Percentiles rank a stretch among this genome's conserved stretches.
Evolutionary conservation across 1,139 yeast genomes (phyloP).

Genomic region (Geotrichum candidum): DNA sequence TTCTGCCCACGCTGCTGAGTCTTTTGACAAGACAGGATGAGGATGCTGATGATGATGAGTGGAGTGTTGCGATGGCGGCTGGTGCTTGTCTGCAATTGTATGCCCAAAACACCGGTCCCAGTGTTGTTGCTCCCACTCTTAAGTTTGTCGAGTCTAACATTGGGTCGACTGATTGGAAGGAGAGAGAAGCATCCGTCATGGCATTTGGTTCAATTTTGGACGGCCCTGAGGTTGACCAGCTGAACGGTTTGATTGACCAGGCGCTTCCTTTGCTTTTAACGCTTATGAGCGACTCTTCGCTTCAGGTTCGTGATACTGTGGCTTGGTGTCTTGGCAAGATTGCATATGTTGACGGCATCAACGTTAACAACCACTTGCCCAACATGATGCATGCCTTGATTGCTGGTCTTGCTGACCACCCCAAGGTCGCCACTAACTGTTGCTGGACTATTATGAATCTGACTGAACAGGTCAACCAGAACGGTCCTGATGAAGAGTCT

Average conservation of each 20-base stretch:
- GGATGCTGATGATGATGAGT: conserved; percentile 88
- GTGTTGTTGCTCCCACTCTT: conserved; percentile 78
- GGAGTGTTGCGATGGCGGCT: conserved; percentile 98
- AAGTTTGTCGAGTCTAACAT: conserved; percentile 76
- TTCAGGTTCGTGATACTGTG: conserved; percentile 92
- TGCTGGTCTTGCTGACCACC: conserved; percentile 78
- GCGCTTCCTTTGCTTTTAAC: conserved; percentile 73
- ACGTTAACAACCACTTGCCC: conserved; percentile 57
- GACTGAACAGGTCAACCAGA: conserved; percentile 70
- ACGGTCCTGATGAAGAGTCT: conserved; percentile 49
- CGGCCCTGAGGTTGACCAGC: conserved; percentile 79
- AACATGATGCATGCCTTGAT: conserved; percentile 65
- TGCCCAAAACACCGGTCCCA: conserved; percentile 84
- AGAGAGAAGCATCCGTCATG: conserved; percentile 97
- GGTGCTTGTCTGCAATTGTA: conserved; percentile 93
- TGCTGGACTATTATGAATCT: conserved; percentile 95
- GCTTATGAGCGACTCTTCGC: conserved; percentile 63
- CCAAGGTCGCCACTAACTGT: conserved; percentile 89
- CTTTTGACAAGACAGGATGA: conserved; percentile 85
- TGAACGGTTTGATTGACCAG: conserved; percentile 62
- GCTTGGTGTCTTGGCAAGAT: conserved; percentile 98
- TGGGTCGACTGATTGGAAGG: conserved; percentile 62
- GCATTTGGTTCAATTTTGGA: conserved; percentile 96
- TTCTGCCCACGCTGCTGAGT: conserved; percentile 76
- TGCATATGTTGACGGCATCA: conserved; percentile 82